Conservation (phyloP, 2,329 filamentous ascomycete genomes). For the Penicillium sp. region DNA sequence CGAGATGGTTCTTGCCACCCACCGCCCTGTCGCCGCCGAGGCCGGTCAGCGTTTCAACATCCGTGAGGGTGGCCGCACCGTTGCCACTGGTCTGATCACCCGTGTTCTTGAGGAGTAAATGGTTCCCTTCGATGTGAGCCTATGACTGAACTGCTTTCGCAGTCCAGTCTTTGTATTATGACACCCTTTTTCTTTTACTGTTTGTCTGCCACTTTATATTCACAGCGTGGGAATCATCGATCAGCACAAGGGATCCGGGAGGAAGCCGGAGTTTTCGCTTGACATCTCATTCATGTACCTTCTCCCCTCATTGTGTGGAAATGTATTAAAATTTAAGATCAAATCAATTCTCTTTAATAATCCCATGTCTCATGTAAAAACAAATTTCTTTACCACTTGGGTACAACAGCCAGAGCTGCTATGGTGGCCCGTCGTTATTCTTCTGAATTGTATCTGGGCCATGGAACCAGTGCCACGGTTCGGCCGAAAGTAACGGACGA, state of each 20-base stretch:
- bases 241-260: slow-evolving; percentile 29
- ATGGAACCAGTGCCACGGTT: background rate
- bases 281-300: slow-evolving; percentile 34
- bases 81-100: slow-evolving; percentile 80
- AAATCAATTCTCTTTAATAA: slow-evolving; percentile 4
- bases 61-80: slow-evolving; percentile 90
- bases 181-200: slow-evolving; percentile 28
- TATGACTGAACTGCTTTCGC: background rate
- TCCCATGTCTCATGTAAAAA: background rate
- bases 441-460: background rate
- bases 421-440: background rate
- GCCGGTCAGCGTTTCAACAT: slow-evolving; percentile 95
- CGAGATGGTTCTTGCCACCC: slow-evolving; percentile 89
- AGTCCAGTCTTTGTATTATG: slow-evolving; percentile 32
- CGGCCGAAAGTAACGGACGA: slow-evolving; percentile 26
- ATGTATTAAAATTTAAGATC: slow-evolving; percentile 23
- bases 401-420: too few relatives aligned
- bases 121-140: slow-evolving; percentile 3
- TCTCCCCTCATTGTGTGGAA: slow-evolving; percentile 30
- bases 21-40: slow-evolving; percentile 85
- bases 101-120: slow-evolving; percentile 59
- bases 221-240: slow-evolving; percentile 38
- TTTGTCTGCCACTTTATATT: slow-evolving; percentile 30
- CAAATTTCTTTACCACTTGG: too few relatives aligned
- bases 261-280: slow-evolving; percentile 35